Evolutionary conservation across 2,329 filamentous ascomycete genomes (phyloP), one percentile per base, ranked within the genome.

Genomic region (Ophiostoma angusticollis): DNA sequence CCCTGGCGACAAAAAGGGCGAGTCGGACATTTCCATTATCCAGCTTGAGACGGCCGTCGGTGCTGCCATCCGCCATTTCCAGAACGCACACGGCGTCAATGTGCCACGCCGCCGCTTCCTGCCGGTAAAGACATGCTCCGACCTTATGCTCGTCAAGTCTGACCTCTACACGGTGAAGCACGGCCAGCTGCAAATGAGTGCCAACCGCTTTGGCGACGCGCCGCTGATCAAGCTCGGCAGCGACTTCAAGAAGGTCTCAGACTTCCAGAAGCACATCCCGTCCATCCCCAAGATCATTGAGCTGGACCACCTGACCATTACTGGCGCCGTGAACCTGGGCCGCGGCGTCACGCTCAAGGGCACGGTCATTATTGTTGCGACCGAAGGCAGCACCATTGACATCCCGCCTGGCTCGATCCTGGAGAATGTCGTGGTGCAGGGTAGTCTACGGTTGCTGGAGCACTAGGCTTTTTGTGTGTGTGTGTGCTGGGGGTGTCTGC

Each of bases 191-290:
- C 77, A 95, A 59, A 93, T 98, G 68, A 93, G 93, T 73, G 79
- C 86, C 50, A 87, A 80, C 70, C 85, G 91, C 51, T 96, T 98
- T 63, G 91, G 91, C 50, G 87, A 91, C 52, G 89, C 91, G 35
- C 91, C 91, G 41, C 74, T 98, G 52, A 98, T 98, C 74, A 98
- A 98, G 81, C 82, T 98, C 39, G 91, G 91, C 53, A 79, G 78
- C 56, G 91, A 98, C 73, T 98, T 98, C 78, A 98, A 98, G 82
- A 98, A 98, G 79, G 91, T 98, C 28, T 96, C 89, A 1, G 91
- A 86, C 69, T 93, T 93, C 74, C 80, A 86, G 68, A 80, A 84
- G 64, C 80, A 80, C 58, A 87, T 93, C 51, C 72, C 81, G 9
- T 85, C 80, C 48, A 93, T 93, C 54, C 84, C 84, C 56, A 87